phyloP scores from a whole-genome alignment of 176 grass and related monocot genomes.

The Musa beccarii region DNA sequence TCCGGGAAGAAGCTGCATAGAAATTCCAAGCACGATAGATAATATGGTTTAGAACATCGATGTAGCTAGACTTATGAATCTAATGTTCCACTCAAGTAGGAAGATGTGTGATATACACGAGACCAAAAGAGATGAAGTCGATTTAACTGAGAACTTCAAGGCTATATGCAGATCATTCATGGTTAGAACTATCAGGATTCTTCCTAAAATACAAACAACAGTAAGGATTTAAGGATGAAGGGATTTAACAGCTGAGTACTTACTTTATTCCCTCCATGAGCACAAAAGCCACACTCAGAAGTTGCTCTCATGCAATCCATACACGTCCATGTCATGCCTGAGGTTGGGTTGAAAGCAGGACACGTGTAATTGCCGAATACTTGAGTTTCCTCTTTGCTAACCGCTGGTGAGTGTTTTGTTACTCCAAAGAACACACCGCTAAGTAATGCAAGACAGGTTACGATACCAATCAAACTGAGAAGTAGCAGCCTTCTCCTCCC shows the following conservation, averaged over 20 bases:
- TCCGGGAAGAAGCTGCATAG: slow-evolving; percentile 61
- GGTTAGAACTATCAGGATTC: no score
- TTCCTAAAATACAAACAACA: neutral
- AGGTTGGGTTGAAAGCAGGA: slow-evolving; percentile 30
- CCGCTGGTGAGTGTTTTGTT: slow-evolving; percentile 43
- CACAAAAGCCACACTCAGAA: slow-evolving; percentile 71
- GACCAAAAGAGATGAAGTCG: no score
- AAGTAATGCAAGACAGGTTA: slow-evolving; percentile 53
- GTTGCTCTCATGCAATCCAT: slow-evolving; percentile 60
- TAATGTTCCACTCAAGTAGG: no score
- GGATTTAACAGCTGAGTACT: neutral
- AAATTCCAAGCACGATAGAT: neutral
- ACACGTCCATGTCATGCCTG: slow-evolving; percentile 48
- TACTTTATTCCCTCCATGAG: slow-evolving; percentile 58
- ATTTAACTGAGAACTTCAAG: no score
- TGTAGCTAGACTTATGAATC: no score
- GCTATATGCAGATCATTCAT: no score
- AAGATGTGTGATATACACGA: no score
- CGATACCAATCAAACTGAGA: slow-evolving; percentile 69
- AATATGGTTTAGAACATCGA: neutral
- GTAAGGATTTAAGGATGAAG: neutral
- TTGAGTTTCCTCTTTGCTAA: slow-evolving; percentile 33
- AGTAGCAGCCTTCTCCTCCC: slow-evolving; percentile 72
- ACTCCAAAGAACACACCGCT: slow-evolving; percentile 53
- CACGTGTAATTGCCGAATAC: slow-evolving; percentile 54